These are phyloP conservation scores for Xylaria sp. DNA, from an alignment of 2,329 filamentous ascomycete genomes.

Conservation along the genomic window DNA sequence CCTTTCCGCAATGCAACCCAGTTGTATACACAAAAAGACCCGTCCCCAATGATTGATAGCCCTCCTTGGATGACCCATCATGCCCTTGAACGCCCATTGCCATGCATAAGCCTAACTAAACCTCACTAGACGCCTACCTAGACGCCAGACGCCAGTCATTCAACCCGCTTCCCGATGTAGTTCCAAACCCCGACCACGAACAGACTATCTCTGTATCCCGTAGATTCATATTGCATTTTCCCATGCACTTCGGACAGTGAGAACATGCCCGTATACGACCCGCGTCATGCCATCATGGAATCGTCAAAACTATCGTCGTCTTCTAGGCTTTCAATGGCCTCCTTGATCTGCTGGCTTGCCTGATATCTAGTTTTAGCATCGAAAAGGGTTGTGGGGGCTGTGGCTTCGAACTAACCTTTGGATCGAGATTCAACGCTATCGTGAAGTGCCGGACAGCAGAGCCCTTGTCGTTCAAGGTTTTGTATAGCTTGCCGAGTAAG, in stretches of 20 bases:
- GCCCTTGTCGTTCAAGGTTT: constrained; percentile 72
- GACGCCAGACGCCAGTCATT: constrained; percentile 16
- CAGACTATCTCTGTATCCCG: constrained; percentile 18
- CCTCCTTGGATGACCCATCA: constrained; percentile 27
- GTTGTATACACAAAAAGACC: constrained; percentile 38
- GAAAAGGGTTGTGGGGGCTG: not conserved
- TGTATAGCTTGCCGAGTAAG: constrained; percentile 84
- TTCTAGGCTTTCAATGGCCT: constrained; percentile 91
- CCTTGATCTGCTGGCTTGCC: constrained; percentile 94
- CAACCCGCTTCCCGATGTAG: constrained; percentile 20
- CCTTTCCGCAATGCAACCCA: constrained; percentile 36
- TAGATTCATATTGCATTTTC: constrained; percentile 16
- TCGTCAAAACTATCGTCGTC: constrained; percentile 75
- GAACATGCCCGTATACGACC: constrained; percentile 28
- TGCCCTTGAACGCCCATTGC: constrained; percentile 39
- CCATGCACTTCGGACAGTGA: constrained; percentile 1
- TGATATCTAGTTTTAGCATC: constrained; percentile 47
- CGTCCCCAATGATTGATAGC: constrained; percentile 26
- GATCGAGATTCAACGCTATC: constrained; percentile 91
- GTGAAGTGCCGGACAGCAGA: constrained; percentile 93
- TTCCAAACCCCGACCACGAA: too few relatives aligned
- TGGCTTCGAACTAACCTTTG: constrained; percentile 70
- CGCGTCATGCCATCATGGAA: constrained; percentile 63
- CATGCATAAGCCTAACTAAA: constrained; percentile 35
- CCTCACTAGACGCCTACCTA: constrained; percentile 29